Evolutionary conservation across 306 rosid species (phyloP).

Genomic region (Sicyos edulis): DNA sequence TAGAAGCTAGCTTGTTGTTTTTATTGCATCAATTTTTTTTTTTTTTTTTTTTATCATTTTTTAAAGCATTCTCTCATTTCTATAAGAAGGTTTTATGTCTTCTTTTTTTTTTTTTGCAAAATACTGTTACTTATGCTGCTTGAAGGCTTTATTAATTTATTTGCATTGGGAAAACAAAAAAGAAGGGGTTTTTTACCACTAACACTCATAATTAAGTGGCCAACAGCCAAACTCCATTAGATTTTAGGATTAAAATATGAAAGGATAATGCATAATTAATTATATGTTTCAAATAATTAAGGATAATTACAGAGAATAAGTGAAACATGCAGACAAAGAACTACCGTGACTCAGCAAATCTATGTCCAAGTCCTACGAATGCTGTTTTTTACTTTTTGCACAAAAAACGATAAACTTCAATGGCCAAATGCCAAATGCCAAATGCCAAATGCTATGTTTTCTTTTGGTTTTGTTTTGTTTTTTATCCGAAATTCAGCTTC

Average conservation of each 20-base stretch:
- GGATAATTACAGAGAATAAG: slow-evolving; percentile 24
- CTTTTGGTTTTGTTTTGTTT: too few species aligned
- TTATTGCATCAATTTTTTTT: too few species aligned
- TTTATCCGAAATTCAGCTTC: background rate
- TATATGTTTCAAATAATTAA: slow-evolving; percentile 15
- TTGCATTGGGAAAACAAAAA: slow-evolving; percentile 20
- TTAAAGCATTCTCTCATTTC: too few species aligned
- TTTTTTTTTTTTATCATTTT: too few species aligned
- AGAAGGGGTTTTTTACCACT: slow-evolving; percentile 27
- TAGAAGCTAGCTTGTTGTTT: too few species aligned
- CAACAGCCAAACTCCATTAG: slow-evolving; percentile 57
- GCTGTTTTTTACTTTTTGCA: background rate
- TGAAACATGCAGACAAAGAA: slow-evolving; percentile 36
- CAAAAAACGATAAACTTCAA: background rate
- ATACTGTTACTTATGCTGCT: slow-evolving; percentile 18
- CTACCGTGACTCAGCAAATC: slow-evolving; percentile 51
- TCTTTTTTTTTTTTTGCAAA: too few species aligned
- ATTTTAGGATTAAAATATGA: slow-evolving; percentile 26
- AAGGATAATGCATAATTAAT: slow-evolving; percentile 21
- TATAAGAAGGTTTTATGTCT: too few species aligned
- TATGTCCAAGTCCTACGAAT: slow-evolving; percentile 22
- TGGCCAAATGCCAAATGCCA: slow-evolving; percentile 11
- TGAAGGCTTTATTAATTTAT: background rate
- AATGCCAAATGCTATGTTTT: too few species aligned
- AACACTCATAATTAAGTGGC: slow-evolving; percentile 47